phyloP scores from a whole-genome alignment of 768 basidiomycete genomes.

The Boletus rufocinnamomeus region DNA sequence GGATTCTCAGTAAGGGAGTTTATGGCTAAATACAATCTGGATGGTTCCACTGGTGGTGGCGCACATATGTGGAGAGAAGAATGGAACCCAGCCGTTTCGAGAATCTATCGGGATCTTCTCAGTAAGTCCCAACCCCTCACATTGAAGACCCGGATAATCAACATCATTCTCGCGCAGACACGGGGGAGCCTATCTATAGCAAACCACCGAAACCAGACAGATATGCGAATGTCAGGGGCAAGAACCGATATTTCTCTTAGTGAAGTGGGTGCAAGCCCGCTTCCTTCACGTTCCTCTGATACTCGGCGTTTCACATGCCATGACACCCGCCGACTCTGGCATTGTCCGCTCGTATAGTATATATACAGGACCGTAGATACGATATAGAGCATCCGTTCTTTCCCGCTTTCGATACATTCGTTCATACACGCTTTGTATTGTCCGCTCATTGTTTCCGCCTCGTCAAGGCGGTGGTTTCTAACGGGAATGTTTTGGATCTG shows the following conservation, averaged over 20 bases:
- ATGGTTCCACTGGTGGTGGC: slow-evolving; percentile 62
- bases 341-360: too few relatives aligned
- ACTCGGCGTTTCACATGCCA: too few relatives aligned
- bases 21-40: slow-evolving; percentile 52
- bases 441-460: too few relatives aligned
- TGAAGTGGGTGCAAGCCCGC: background rate
- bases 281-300: too few relatives aligned
- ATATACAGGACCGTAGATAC: too few relatives aligned
- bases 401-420: too few relatives aligned
- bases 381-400: too few relatives aligned
- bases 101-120: slow-evolving; percentile 65
- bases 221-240: slow-evolving; percentile 32
- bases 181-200: slow-evolving; percentile 28
- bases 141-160: background rate
- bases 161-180: slow-evolving; percentile 15
- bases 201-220: slow-evolving; percentile 33
- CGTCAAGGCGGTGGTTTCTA: too few relatives aligned
- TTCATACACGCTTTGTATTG: too few relatives aligned
- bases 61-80: slow-evolving; percentile 82
- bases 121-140: slow-evolving; percentile 47
- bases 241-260: slow-evolving; percentile 33
- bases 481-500: background rate
- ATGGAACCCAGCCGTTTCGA: slow-evolving; percentile 67
- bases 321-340: too few relatives aligned
- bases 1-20: slow-evolving; percentile 73